Percentiles rank a stretch among this genome's conserved stretches.
Evolutionary conservation across 495 filamentous ascomycete genomes (phyloP).

Genomic region (Daldinia concentrica): DNA sequence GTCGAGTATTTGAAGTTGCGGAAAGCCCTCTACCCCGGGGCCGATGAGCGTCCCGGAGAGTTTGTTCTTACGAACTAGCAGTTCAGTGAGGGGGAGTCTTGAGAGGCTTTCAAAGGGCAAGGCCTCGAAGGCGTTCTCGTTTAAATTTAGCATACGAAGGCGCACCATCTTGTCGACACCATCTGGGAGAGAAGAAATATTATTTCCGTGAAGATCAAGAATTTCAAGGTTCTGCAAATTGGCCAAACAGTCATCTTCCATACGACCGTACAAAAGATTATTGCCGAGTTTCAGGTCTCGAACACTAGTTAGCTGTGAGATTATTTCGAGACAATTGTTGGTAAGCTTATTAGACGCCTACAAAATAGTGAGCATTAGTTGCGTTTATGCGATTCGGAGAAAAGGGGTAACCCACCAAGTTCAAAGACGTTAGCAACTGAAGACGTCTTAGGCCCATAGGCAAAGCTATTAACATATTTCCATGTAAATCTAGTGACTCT

Average conservation of each 20-base stretch:
- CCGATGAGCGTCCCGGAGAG: constrained; percentile 77
- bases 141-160: constrained; percentile 78
- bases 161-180: constrained; percentile 69
- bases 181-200: constrained; percentile 76
- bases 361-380: constrained; percentile 25
- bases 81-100: constrained; percentile 73
- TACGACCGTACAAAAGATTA: constrained; percentile 73
- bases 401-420: constrained; percentile 65
- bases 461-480: constrained; percentile 75
- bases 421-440: constrained; percentile 76
- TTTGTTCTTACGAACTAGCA: constrained; percentile 81
- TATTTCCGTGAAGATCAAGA: constrained; percentile 84
- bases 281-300: constrained; percentile 83
- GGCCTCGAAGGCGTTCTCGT: constrained; percentile 74
- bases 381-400: not conserved
- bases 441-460: constrained; percentile 81
- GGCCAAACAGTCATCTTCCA: constrained; percentile 63
- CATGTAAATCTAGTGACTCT: constrained; percentile 84
- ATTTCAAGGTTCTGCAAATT: constrained; percentile 74
- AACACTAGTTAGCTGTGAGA: constrained; percentile 74
- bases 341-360: constrained; percentile 82
- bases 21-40: constrained; percentile 62
- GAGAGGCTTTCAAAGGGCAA: constrained; percentile 75
- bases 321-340: constrained; percentile 73
- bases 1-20: constrained; percentile 75